phyloP scores from a whole-genome alignment of 163 green algal genomes.

The Coccomyxa subellipsoidea region DNA sequence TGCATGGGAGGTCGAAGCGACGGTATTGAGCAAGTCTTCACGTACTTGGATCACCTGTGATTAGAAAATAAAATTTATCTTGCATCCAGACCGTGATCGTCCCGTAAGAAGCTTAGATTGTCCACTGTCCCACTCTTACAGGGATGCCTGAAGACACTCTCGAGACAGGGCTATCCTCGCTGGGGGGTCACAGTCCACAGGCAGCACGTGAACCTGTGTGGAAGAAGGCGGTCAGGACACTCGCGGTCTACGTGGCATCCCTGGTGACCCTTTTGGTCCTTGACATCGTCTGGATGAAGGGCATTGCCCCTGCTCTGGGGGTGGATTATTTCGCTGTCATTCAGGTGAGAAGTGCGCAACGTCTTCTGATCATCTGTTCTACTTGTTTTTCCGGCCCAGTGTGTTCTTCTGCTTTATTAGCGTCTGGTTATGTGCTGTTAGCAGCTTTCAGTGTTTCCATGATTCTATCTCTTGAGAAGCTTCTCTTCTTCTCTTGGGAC shows the following conservation, averaged over 20 bases:
- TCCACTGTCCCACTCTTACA: too few relatives aligned
- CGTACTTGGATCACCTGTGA: too few relatives aligned
- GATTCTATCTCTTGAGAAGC: too few relatives aligned
- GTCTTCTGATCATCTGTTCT: too few relatives aligned
- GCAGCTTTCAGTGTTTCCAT: too few relatives aligned
- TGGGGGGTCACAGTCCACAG: not conserved
- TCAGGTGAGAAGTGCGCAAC: not conserved
- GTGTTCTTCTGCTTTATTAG: too few relatives aligned
- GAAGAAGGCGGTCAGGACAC: not conserved
- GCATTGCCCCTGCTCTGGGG: not conserved
- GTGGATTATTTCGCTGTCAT: constrained; percentile 12
- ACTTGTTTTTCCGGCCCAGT: too few relatives aligned
- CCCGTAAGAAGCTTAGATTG: too few relatives aligned
- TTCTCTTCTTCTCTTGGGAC: too few relatives aligned
- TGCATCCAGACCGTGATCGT: too few relatives aligned
- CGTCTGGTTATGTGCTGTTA: too few relatives aligned
- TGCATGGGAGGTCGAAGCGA: not conserved
- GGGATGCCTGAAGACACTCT: not conserved
- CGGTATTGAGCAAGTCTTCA: not conserved
- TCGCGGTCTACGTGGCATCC: not conserved
- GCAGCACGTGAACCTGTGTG: not conserved
- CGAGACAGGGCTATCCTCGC: not conserved
- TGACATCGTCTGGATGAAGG: constrained; percentile 14
- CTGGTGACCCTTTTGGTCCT: constrained; percentile 1
- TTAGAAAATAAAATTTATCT: too few relatives aligned